These are phyloP conservation scores for Myxozyma kluyveri DNA, from an alignment of 805 yeast species.

Conservation along the genomic window DNA sequence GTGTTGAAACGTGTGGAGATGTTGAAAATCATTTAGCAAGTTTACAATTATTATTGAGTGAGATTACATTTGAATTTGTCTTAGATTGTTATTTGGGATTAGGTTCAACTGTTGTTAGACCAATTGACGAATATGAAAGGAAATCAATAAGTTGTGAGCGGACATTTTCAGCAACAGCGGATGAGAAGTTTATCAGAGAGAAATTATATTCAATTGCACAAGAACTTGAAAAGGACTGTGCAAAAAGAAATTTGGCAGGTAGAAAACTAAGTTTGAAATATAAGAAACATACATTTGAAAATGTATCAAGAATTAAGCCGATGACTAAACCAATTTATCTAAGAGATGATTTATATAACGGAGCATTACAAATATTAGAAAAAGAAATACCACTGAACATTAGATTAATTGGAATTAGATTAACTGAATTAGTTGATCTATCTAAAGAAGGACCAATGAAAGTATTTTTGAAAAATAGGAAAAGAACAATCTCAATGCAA, in stretches of 20 bases:
- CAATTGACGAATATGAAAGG: constrained; percentile 28
- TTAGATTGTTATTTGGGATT: constrained; percentile 31
- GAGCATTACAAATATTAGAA: constrained; percentile 25
- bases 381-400: constrained; percentile 30
- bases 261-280: constrained; percentile 28
- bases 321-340: constrained; percentile 17
- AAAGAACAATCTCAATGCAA: constrained; percentile 2
- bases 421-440: constrained; percentile 26
- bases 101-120: constrained; percentile 30
- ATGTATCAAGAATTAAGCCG: constrained; percentile 25
- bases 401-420: constrained; percentile 31
- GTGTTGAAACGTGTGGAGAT: constrained; percentile 29
- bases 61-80: constrained; percentile 19
- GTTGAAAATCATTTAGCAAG: constrained; percentile 13
- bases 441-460: constrained; percentile 24
- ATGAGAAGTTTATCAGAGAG: constrained; percentile 8
- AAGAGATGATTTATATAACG: constrained; percentile 28
- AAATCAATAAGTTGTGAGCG: constrained; percentile 33
- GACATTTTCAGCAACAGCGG: constrained; percentile 26
- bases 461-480: constrained; percentile 7
- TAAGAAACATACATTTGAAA: constrained; percentile 30
- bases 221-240: constrained; percentile 29
- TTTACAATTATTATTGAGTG: constrained; percentile 19
- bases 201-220: constrained; percentile 22
- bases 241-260: constrained; percentile 24